Conservation (phyloP, 495 filamentous ascomycete genomes). For the Penicillium atrosanguineum region DNA sequence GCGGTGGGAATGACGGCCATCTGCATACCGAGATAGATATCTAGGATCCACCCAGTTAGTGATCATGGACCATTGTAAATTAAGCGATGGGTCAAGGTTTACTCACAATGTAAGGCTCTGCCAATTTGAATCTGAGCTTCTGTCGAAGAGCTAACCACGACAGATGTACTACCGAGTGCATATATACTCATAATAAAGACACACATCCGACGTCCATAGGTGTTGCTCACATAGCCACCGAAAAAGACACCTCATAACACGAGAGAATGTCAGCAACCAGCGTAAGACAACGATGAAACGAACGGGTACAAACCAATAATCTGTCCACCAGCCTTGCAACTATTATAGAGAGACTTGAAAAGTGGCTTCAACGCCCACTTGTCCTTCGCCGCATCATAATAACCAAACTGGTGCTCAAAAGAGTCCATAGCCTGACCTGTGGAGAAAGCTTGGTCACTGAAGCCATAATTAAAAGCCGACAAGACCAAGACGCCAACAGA, state of each 20-base stretch:
- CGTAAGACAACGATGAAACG: background rate
- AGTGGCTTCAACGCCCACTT: slow-evolving; percentile 20
- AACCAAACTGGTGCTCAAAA: slow-evolving; percentile 30
- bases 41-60: slow-evolving; percentile 1
- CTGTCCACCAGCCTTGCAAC: slow-evolving; percentile 32
- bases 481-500: slow-evolving; percentile 5
- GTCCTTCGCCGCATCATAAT: slow-evolving; percentile 19
- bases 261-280: background rate
- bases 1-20: slow-evolving; percentile 30
- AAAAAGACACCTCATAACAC: slow-evolving; percentile 18
- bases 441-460: slow-evolving; percentile 33
- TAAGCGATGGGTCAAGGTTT: background rate
- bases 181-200: slow-evolving; percentile 36
- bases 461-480: slow-evolving; percentile 36
- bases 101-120: slow-evolving; percentile 30
- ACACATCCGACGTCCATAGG: slow-evolving; percentile 31
- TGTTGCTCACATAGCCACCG: slow-evolving; percentile 28
- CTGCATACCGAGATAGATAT: slow-evolving; percentile 38
- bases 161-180: slow-evolving; percentile 30
- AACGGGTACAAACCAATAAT: slow-evolving; percentile 6
- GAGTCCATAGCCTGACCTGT: slow-evolving; percentile 33
- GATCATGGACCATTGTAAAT: background rate
- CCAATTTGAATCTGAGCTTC: slow-evolving; percentile 31
- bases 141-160: slow-evolving; percentile 28
- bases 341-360: slow-evolving; percentile 32